Percentiles rank a stretch among this genome's conserved stretches.
Evolutionary conservation across 2,329 filamentous ascomycete species (phyloP).

Genomic region (Botrytis deweyae): DNA sequence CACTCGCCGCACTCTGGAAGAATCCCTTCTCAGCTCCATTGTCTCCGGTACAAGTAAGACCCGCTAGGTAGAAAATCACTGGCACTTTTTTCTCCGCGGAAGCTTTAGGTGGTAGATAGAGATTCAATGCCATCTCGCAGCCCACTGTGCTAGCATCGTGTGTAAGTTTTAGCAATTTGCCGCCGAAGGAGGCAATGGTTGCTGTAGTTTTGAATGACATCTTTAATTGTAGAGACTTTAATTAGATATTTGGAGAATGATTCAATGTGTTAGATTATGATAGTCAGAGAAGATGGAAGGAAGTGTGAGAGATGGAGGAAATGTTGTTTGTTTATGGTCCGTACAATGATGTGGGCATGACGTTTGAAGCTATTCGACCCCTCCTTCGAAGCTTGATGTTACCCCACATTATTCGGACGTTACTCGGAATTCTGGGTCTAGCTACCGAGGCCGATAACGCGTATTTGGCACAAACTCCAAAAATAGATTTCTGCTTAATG

Average conservation of each 20-base stretch:
- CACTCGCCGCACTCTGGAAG: constrained; percentile 79
- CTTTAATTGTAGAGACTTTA: constrained; percentile 29
- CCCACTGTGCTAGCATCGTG: constrained; percentile 77
- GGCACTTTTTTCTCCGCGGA: constrained; percentile 55
- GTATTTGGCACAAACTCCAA: no score
- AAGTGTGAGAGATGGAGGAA: neutral
- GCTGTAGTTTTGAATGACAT: constrained; percentile 90
- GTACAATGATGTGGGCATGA: constrained; percentile 26
- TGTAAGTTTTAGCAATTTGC: constrained; percentile 89
- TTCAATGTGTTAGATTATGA: neutral
- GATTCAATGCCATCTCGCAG: constrained; percentile 88
- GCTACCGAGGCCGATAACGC: no score
- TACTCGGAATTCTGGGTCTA: constrained; percentile 10
- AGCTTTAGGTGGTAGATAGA: constrained; percentile 81
- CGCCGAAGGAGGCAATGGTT: constrained; percentile 87
- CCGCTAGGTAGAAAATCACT: constrained; percentile 88
- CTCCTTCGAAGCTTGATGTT: constrained; percentile 24
- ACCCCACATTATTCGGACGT: constrained; percentile 22
- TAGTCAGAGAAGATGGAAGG: neutral
- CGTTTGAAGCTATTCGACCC: constrained; percentile 34
- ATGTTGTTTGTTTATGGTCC: constrained; percentile 8
- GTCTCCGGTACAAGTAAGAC: constrained; percentile 91
- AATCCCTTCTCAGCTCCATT: constrained; percentile 83
- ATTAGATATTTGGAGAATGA: neutral
- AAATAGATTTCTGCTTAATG: no score